Base-by-base conservation (phyloP, 257 asterid genomes). In the Salvia rosmarinus region DNA sequence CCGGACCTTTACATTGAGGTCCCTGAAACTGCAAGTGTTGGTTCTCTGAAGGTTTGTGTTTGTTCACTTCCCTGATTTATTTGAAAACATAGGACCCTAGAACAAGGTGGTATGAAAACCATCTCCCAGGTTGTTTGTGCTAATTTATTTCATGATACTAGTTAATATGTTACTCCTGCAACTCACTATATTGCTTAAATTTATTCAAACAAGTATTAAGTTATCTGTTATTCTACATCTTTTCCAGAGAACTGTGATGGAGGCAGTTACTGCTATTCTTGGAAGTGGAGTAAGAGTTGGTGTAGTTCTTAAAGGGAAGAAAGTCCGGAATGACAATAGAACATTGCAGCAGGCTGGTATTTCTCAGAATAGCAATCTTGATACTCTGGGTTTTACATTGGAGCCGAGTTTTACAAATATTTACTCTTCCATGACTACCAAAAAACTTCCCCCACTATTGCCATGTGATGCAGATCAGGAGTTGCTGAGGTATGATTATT, bases 1-100 rank as follows among this genome's bases (percentile, higher is more conserved):
- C 99, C 99, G 12, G 99, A 95, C 82, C 90, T 95, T 68, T 88
- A 84, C 74, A 78, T 95, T 21, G 99, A 95, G 88, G 95, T 95
- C 80, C 92, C 99, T 57, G 98, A 95, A 85, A 87, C 83, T 62
- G 90, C 89, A 46, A 95, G 94, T 37, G 87, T 95, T 66, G 97
- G 98, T 77, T 88, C 96, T 30, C 85, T 95, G 68, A 95, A 91
- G 97, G 99, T 95, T 75, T 59, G 79, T 65, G 62, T 19, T 42
- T 21, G 3, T 28, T 66, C 32, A 49, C 46, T 67, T 75, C 40
- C 52, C 35, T 61, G 25, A 55, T 61, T 2, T 62, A 28, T 25
- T 30, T 14, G 57, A 21, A 56, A 64, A n/a, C 13, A 8, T 63
- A 32, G 50, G 23, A 35, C n/a, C 43, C 23, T 64, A 11, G 44